A percentile compares a stretch with the other conserved stretches of the same genome.
Evolutionary conservation across 2,329 filamentous ascomycete genomes (phyloP).

Genomic region (Fusarium mangiferae): DNA sequence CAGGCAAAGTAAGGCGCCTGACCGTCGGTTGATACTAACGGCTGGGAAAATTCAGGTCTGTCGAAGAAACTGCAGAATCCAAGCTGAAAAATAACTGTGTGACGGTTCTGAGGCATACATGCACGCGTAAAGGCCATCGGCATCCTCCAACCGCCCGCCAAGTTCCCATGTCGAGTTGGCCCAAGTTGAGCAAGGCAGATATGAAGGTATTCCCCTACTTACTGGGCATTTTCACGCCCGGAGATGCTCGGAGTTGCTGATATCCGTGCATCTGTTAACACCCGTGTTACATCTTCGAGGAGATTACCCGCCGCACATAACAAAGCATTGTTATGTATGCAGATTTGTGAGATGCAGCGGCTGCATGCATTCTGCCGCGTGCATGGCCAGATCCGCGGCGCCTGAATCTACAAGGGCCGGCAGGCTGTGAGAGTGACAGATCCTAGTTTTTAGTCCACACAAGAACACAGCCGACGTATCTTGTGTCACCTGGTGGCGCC

Average conservation of each 20-base stretch:
- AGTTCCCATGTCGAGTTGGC: neutral
- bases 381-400: constrained; percentile 30
- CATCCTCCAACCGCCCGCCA: neutral
- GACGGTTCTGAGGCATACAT: neutral
- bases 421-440: neutral
- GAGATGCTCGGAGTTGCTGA: neutral
- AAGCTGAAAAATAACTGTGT: neutral
- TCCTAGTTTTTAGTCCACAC: constrained; percentile 23
- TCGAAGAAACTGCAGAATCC: neutral
- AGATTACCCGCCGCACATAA: neutral
- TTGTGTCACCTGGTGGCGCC: constrained; percentile 9
- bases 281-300: neutral
- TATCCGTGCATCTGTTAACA: neutral
- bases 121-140: neutral
- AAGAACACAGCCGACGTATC: neutral
- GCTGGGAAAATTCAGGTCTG: neutral
- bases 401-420: constrained; percentile 7
- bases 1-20: neutral
- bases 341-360: constrained; percentile 1
- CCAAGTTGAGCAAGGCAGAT: too few relatives aligned
- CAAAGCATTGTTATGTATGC: neutral
- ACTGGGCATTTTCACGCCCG: neutral
- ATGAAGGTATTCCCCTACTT: neutral
- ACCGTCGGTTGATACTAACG: neutral
- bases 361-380: constrained; percentile 26